Evolutionary conservation across 2,329 filamentous ascomycete species (phyloP), one percentile per base, ranked within the genome.

Genomic region (Cladophialophora carrionii): DNA sequence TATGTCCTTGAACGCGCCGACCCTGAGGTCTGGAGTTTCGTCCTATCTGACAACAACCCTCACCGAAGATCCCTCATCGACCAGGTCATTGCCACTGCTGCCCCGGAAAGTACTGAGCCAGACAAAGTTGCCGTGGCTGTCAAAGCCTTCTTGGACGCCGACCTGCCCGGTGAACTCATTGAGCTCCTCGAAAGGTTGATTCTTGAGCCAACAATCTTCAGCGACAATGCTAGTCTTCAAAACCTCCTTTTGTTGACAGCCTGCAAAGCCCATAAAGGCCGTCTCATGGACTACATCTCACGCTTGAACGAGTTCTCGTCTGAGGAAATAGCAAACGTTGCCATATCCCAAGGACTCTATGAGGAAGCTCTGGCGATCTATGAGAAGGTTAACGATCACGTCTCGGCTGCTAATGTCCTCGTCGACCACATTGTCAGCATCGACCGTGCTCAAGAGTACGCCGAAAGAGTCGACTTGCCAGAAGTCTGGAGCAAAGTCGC

Each of bases 141-240:
- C 63, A 90, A 96, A 73, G 89, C 93, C 49, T 96, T 99, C 83
- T 87, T 99, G 60, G 88, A 90, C 71, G 91, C 90, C 63, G 95
- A 99, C 74, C 84, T 99, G 71, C 95, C 95, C 8, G 88, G 89
- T 4, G 95, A 99, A 82, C 85, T 99, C 58, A 98, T 99, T 73
- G 96, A 99, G 78, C 87, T 99, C 43, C 85, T 99, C 20, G 96
- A 99, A 84, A 99, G 98, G 87, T 99, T 99, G 71, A 94, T 99
- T 34, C 83, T 99, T n/a, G 95, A 99, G 83, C 96, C 95, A n/a
- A 96, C 94, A 4, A 91, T 91, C 4, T 99, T 99, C 84, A 97
- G 92, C 73, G 96, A 99, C 80, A 99, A 99, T 79, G 87, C 92
- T 74, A 97, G 91, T 77, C 84, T 99, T 64, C 96, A 99, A 80